Percentiles rank a stretch among this genome's conserved stretches.
Conservation (phyloP, 192 early-diverging fungal species). For the Coemansia guatemalensis region DNA sequence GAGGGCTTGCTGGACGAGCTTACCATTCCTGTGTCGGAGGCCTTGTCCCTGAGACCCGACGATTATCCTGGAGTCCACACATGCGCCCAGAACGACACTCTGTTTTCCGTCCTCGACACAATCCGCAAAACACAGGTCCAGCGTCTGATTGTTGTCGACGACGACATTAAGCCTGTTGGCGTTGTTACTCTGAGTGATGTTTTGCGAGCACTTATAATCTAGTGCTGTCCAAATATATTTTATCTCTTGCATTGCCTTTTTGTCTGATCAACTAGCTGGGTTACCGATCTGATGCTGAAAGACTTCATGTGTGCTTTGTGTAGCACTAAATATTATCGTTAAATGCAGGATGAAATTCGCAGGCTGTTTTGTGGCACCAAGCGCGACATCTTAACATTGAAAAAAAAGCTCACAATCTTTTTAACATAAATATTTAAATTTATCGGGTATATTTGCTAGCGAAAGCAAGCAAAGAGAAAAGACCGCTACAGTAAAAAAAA, state of each 20-base stretch:
- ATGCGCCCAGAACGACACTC: conserved; percentile 82
- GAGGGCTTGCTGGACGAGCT: conserved; percentile 64
- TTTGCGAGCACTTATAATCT: conserved; percentile 55
- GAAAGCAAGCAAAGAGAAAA: too few relatives aligned
- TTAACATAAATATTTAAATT: too few relatives aligned
- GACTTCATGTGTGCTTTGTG: too few relatives aligned
- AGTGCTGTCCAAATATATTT: conserved; percentile 4
- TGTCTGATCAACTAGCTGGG: not conserved
- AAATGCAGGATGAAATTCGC: not conserved
- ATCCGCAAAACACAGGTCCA: conserved; percentile 86
- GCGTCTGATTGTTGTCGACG: conserved; percentile 88
- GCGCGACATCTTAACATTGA: too few relatives aligned
- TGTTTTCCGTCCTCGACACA: conserved; percentile 84
- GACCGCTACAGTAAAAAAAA: too few relatives aligned
- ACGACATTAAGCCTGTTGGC: conserved; percentile 74
- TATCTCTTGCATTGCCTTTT: not conserved
- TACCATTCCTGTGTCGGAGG: conserved; percentile 84
- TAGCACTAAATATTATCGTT: not conserved
- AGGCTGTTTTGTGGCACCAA: too few relatives aligned
- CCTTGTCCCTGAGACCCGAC: conserved; percentile 77
- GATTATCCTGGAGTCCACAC: conserved; percentile 95
- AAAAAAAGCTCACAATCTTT: too few relatives aligned
- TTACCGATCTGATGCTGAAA: not conserved
- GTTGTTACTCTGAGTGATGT: conserved; percentile 88
- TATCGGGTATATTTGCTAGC: too few relatives aligned